These are phyloP conservation scores for Trichoderma oligosporum DNA, from an alignment of 2,329 filamentous ascomycete genomes.

Conservation along the genomic window DNA sequence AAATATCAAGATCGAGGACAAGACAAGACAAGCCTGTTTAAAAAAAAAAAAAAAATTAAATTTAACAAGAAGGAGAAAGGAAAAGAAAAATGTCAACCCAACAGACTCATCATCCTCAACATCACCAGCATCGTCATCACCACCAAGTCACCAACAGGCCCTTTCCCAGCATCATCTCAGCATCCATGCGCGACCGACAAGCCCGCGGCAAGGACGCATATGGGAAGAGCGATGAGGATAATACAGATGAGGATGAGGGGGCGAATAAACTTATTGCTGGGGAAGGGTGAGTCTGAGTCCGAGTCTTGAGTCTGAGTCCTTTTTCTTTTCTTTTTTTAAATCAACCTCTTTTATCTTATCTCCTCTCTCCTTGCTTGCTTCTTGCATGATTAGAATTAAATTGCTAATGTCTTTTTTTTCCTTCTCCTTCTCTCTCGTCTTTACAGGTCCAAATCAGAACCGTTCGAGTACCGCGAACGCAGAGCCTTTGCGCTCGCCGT, in stretches of 20 bases:
- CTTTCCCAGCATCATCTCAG: slow-evolving; percentile 42
- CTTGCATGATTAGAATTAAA: no score
- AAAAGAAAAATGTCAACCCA: neutral
- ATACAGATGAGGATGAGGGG: slow-evolving; percentile 30
- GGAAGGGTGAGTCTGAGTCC: neutral
- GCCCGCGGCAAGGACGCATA: slow-evolving; percentile 57
- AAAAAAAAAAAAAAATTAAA: neutral
- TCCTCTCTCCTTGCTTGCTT: neutral
- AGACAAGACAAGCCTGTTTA: neutral
- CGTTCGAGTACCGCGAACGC: slow-evolving; percentile 41
- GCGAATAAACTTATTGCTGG: neutral
- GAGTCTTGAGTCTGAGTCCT: neutral
- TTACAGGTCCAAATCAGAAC: slow-evolving; percentile 31
- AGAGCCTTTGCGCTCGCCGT: slow-evolving; percentile 50
- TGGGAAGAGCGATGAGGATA: slow-evolving; percentile 24
- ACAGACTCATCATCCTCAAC: neutral
- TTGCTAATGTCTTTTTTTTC: no score
- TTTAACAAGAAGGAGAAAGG: neutral
- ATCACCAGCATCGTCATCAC: neutral
- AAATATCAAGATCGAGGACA: neutral
- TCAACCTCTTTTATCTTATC: neutral
- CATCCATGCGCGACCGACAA: slow-evolving; percentile 55
- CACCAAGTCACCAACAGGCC: slow-evolving; percentile 25
- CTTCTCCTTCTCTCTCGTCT: neutral
- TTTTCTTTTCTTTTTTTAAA: neutral